Conservation (phyloP, 352 stramenopile genomes). For the Phytophthora boehmeriae region DNA sequence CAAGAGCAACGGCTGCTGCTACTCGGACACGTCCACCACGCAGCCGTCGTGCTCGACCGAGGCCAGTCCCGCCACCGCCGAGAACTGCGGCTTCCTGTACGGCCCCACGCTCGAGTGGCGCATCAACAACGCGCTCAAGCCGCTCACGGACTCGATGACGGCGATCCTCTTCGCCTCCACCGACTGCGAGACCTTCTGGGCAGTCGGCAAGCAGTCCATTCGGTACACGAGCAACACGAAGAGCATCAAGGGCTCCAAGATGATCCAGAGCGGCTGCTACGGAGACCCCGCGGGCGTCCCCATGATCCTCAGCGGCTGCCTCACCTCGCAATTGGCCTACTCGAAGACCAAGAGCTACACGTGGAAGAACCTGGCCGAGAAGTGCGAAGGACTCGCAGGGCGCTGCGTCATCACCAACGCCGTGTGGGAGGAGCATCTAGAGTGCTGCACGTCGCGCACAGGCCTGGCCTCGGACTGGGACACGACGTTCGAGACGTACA, state of each 20-base stretch:
- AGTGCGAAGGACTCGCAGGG: slow-evolving; percentile 78
- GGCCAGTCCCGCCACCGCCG: slow-evolving; percentile 58
- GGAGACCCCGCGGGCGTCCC: slow-evolving; percentile 54
- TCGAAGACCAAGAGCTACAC: slow-evolving; percentile 85
- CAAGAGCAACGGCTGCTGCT: slow-evolving; percentile 84
- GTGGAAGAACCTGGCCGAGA: slow-evolving; percentile 83
- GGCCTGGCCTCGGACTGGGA: slow-evolving; percentile 75
- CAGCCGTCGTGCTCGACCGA: slow-evolving; percentile 66
- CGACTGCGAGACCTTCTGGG: slow-evolving; percentile 88
- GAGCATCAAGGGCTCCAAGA: slow-evolving; percentile 75
- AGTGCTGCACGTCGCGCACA: slow-evolving; percentile 73
- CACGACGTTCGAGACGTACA: slow-evolving; percentile 74
- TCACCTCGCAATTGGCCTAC: slow-evolving; percentile 72
- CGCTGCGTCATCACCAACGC: slow-evolving; percentile 87
- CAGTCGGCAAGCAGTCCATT: slow-evolving; percentile 75
- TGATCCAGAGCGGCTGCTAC: slow-evolving; percentile 88
- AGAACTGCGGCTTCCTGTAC: slow-evolving; percentile 86
- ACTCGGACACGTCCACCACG: slow-evolving; percentile 57
- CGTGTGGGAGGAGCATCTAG: slow-evolving; percentile 82
- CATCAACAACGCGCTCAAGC: slow-evolving; percentile 66
- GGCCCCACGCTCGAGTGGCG: slow-evolving; percentile 86
- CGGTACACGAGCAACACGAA: slow-evolving; percentile 77
- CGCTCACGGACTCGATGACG: slow-evolving; percentile 48
- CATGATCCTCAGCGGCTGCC: slow-evolving; percentile 84
- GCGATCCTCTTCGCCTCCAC: slow-evolving; percentile 86